These are phyloP conservation scores for Triticum turgidum DNA, from an alignment of 176 grass and related monocot genomes.

Conservation along the genomic window DNA sequence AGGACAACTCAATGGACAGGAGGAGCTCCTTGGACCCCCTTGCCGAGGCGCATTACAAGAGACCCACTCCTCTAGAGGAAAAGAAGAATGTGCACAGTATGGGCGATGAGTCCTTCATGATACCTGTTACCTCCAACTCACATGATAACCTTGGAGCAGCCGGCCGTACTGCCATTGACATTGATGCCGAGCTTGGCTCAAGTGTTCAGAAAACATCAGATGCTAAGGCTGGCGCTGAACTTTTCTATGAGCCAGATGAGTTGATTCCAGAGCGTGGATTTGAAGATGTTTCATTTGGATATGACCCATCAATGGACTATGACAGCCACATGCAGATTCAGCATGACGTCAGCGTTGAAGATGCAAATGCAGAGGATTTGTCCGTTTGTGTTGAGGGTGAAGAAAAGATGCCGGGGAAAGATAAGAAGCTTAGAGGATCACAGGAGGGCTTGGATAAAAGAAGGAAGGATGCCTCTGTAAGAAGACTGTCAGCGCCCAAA, in stretches of 20 bases:
- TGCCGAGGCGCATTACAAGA: slow-evolving; percentile 57
- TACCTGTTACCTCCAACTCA: slow-evolving; percentile 67
- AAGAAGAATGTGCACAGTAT: slow-evolving; percentile 50
- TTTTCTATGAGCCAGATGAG: slow-evolving; percentile 85
- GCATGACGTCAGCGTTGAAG: slow-evolving; percentile 44
- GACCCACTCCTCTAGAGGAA: slow-evolving; percentile 33
- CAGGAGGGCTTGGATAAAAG: slow-evolving; percentile 70
- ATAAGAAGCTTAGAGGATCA: slow-evolving; percentile 53
- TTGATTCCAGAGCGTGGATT: slow-evolving; percentile 71
- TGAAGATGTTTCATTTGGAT: slow-evolving; percentile 61
- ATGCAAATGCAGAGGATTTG: slow-evolving; percentile 44
- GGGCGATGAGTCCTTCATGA: slow-evolving; percentile 82
- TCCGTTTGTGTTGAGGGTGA: slow-evolving; percentile 40
- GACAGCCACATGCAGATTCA: slow-evolving; percentile 53
- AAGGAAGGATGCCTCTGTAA: slow-evolving; percentile 66
- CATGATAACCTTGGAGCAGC: slow-evolving; percentile 53
- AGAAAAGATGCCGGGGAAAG: slow-evolving; percentile 56
- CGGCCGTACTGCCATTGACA: slow-evolving; percentile 64
- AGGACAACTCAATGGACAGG: slow-evolving; percentile 53
- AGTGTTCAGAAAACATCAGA: slow-evolving; percentile 31
- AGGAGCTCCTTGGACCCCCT: slow-evolving; percentile 67
- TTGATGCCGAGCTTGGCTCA: slow-evolving; percentile 72
- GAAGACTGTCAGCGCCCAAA: slow-evolving; percentile 57
- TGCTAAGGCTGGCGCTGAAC: slow-evolving; percentile 43
- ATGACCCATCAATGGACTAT: slow-evolving; percentile 89